A percentile compares a stretch with the other conserved stretches of the same genome.
These are phyloP conservation scores for Verticillium nonalfalfae DNA, from an alignment of 2,329 filamentous ascomycete species.

Conservation along the genomic window DNA sequence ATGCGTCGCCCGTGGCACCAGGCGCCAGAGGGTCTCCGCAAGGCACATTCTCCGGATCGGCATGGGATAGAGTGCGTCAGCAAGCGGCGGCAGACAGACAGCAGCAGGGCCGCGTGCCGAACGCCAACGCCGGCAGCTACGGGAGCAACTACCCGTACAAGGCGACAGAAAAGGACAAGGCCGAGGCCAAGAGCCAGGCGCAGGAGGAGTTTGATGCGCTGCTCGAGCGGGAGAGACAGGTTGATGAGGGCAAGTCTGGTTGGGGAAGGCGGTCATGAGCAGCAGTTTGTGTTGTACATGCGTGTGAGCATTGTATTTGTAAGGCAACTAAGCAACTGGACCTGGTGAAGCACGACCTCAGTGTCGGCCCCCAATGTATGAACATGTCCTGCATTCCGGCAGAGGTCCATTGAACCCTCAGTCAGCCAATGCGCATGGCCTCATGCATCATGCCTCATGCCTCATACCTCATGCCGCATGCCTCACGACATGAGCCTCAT, in stretches of 20 bases:
- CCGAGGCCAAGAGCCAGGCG: slow-evolving; percentile 34
- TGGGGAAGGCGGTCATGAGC: neutral
- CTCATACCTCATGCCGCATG: no score
- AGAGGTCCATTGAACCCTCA: no score
- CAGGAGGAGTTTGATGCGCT: slow-evolving; percentile 45
- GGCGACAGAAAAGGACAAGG: slow-evolving; percentile 19
- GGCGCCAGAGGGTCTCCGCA: slow-evolving; percentile 15
- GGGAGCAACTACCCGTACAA: slow-evolving; percentile 7
- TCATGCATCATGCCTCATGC: no score
- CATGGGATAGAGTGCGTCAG: slow-evolving; percentile 39
- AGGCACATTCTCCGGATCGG: slow-evolving; percentile 19
- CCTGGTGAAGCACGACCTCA: no score
- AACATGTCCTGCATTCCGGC: no score
- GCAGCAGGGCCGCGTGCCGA: neutral
- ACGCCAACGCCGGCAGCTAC: neutral
- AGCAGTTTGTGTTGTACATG: neutral
- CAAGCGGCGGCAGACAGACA: slow-evolving; percentile 16
- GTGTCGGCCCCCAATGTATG: no score
- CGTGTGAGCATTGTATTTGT: neutral
- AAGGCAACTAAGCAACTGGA: no score
- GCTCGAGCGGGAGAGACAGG: slow-evolving; percentile 34
- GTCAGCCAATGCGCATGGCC: no score
- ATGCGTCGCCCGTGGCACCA: slow-evolving; percentile 36
- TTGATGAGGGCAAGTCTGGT: neutral
- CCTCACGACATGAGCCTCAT: neutral